Conservation (phyloP, 495 filamentous ascomycete species). For the Mycothermus thermophilus region DNA sequence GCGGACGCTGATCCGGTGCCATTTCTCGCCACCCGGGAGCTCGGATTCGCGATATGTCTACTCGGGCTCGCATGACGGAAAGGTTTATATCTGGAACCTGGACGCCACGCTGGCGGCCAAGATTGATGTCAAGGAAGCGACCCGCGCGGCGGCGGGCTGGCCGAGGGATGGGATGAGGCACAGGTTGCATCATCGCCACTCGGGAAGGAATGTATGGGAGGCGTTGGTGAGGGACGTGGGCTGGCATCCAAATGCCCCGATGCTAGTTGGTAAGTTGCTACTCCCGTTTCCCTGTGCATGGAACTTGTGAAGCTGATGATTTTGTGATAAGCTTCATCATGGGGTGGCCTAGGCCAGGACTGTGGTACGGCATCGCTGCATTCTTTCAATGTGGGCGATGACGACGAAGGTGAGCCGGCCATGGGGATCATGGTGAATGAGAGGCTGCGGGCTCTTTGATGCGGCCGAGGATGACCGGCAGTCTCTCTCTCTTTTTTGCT, state of each 20-base stretch:
- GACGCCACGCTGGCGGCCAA: conserved; percentile 75
- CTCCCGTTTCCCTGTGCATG: not conserved
- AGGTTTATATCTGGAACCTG: conserved; percentile 83
- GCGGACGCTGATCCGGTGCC: conserved; percentile 83
- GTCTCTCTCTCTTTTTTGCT: too few relatives aligned
- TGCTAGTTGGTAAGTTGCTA: conserved; percentile 59
- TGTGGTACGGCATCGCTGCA: conserved; percentile 65
- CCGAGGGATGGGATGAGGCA: conserved; percentile 3
- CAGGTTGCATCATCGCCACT: conserved; percentile 19
- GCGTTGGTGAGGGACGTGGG: conserved; percentile 85
- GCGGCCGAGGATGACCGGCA: not conserved
- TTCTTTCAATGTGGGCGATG: conserved; percentile 52
- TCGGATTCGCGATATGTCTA: conserved; percentile 91
- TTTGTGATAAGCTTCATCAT: conserved; percentile 48
- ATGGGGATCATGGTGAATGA: conserved; percentile 44
- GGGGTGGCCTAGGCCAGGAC: conserved; percentile 59
- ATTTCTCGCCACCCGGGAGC: conserved; percentile 82
- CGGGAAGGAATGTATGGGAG: conserved; percentile 46
- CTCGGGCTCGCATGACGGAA: conserved; percentile 74
- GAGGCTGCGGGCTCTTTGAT: conserved; percentile 28
- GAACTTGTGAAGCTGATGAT: conserved; percentile 3
- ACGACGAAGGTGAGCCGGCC: conserved; percentile 52
- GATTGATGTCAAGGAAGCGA: conserved; percentile 63
- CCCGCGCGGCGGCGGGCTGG: conserved; percentile 18
- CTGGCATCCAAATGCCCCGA: conserved; percentile 85